Conservation (phyloP, 106 monocot genomes). For the Dioscorea alata region DNA sequence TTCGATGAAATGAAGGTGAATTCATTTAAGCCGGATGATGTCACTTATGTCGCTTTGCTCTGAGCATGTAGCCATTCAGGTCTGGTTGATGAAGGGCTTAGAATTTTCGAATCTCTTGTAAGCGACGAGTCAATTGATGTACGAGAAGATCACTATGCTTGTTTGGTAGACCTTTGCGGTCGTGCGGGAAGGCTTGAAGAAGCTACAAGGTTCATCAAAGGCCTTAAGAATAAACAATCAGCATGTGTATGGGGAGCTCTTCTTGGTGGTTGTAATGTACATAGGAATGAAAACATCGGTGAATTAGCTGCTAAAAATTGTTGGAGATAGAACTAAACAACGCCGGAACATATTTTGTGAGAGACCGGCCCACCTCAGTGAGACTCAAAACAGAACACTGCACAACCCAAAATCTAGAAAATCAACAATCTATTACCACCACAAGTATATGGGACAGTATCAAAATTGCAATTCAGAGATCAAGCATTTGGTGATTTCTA, state of each 20-base stretch:
- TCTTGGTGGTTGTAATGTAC: conserved; percentile 60
- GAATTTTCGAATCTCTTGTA: conserved; percentile 31
- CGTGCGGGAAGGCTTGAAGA: conserved; percentile 55
- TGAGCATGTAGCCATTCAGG: conserved; percentile 88
- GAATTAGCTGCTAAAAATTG: conserved; percentile 52
- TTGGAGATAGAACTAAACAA: conserved; percentile 44
- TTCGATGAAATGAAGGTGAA: conserved; percentile 46
- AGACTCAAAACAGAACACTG: too few relatives aligned
- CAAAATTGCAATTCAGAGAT: too few relatives aligned
- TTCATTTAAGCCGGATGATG: conserved; percentile 55
- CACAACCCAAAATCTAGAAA: too few relatives aligned
- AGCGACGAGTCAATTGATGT: conserved; percentile 42
- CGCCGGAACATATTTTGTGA: conserved; percentile 58
- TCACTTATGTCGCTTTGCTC: conserved; percentile 60
- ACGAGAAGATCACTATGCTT: conserved; percentile 70
- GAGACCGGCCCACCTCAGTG: too few relatives aligned
- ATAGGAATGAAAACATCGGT: conserved; percentile 41
- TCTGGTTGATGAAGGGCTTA: conserved; percentile 52
- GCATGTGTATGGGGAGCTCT: conserved; percentile 55
- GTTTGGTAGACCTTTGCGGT: conserved; percentile 70
- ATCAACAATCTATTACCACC: too few relatives aligned
- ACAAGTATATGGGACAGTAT: too few relatives aligned
- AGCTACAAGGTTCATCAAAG: conserved; percentile 31
- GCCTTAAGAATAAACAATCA: conserved; percentile 16
- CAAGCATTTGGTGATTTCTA: too few relatives aligned